These are phyloP conservation scores for Blepharisma undulans DNA, from an alignment of 169 alveolate species.

Conservation along the genomic window DNA sequence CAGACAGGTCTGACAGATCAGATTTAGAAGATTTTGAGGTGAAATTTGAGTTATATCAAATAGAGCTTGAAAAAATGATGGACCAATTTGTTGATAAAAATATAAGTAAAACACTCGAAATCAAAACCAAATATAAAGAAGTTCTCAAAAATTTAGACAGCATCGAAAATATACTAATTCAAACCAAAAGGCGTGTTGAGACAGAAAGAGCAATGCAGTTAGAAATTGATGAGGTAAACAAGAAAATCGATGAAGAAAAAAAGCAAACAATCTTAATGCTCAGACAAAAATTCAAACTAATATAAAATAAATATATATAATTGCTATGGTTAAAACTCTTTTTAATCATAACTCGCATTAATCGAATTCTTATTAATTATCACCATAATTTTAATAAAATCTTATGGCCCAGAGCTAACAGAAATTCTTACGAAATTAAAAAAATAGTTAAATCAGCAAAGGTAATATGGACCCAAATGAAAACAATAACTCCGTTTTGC, in stretches of 20 bases:
- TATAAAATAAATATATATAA: too few relatives aligned
- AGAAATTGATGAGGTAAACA: not conserved
- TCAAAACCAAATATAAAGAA: not conserved
- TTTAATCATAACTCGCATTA: not conserved
- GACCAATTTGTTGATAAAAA: not conserved
- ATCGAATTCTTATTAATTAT: not conserved
- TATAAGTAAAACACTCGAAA: not conserved
- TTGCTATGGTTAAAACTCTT: not conserved
- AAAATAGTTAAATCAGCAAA: not conserved
- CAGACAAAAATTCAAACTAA: not conserved
- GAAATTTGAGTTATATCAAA: not conserved
- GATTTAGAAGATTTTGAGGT: not conserved
- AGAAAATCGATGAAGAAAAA: not conserved
- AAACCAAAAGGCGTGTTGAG: not conserved
- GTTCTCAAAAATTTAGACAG: not conserved
- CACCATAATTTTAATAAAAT: not conserved
- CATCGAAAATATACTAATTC: not conserved
- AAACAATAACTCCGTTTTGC: not conserved
- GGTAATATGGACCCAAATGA: not conserved
- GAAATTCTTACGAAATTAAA: not conserved
- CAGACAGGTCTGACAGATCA: not conserved
- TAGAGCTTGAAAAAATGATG: not conserved
- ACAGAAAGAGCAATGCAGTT: not conserved
- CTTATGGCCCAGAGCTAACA: not conserved
- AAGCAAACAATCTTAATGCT: not conserved